Percentiles rank a stretch among this genome's conserved stretches.
phyloP scores from a whole-genome alignment of 1,139 yeast species.

The Yamadazyma kanchanaburiensis region DNA sequence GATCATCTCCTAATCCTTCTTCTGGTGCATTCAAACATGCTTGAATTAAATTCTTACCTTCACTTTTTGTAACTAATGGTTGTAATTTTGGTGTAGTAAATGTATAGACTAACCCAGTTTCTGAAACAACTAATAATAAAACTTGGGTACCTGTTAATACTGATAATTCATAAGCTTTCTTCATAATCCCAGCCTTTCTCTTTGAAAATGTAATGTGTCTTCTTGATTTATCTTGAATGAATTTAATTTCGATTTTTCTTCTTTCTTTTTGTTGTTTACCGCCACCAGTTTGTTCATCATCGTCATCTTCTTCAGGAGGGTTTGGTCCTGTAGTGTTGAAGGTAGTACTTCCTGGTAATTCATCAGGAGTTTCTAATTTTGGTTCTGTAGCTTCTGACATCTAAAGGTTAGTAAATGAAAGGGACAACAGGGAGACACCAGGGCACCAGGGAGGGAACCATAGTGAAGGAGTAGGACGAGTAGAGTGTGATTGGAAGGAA shows the following conservation, averaged over 20 bases:
- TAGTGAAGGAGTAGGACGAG: too few relatives aligned
- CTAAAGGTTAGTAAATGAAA: conserved; percentile 13
- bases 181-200: conserved; percentile 98
- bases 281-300: conserved; percentile 60
- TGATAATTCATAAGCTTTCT: conserved; percentile 93
- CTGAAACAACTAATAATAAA: conserved; percentile 86
- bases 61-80: conserved; percentile 94
- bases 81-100: conserved; percentile 97
- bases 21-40: conserved; percentile 96
- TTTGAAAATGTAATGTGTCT: conserved; percentile 97
- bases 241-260: conserved; percentile 94
- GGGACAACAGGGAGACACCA: too few relatives aligned
- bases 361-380: conserved; percentile 36
- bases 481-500: too few relatives aligned
- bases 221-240: conserved; percentile 94
- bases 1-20: conserved; percentile 57
- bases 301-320: conserved; percentile 54
- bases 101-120: conserved; percentile 97
- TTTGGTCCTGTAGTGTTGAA: conserved; percentile 12
- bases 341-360: conserved; percentile 17
- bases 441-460: too few relatives aligned
- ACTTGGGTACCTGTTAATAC: conserved; percentile 98
- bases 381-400: conserved; percentile 41
- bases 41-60: conserved; percentile 94
- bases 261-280: conserved; percentile 71